A percentile compares a stretch with the other conserved stretches of the same genome.
phyloP scores from a whole-genome alignment of 2,329 filamentous ascomycete species.

The Albifimbria verrucaria region DNA sequence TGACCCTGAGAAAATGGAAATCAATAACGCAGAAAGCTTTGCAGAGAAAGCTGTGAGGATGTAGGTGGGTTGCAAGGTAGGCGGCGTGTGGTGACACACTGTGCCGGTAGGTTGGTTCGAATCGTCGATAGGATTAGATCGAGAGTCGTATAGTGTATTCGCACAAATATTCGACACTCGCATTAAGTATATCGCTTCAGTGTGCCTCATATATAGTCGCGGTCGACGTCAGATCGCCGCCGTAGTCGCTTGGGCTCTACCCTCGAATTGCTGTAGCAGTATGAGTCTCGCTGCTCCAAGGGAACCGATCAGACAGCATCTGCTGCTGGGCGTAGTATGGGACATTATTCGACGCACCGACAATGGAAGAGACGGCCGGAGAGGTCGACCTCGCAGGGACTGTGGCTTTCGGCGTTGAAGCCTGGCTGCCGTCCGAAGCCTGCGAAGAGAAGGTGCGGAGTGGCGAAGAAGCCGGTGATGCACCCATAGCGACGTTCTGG shows the following conservation, averaged over 20 bases:
- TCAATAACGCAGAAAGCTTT: not conserved
- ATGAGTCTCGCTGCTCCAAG: slow-evolving; percentile 44
- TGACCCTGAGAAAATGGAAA: not conserved
- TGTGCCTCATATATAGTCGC: too few relatives aligned
- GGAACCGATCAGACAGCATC: slow-evolving; percentile 42
- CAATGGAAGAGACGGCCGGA: slow-evolving; percentile 42
- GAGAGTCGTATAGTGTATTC: too few relatives aligned
- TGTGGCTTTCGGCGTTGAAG: slow-evolving; percentile 29
- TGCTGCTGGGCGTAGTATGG: slow-evolving; percentile 36
- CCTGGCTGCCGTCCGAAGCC: slow-evolving; percentile 17
- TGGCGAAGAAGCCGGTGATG: slow-evolving; percentile 15
- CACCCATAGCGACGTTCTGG: slow-evolving; percentile 13
- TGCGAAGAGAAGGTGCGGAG: slow-evolving; percentile 22
- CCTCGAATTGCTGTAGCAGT: slow-evolving; percentile 46
- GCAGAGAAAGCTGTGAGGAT: not conserved
- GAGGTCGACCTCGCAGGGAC: slow-evolving; percentile 40
- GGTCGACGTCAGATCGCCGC: not conserved
- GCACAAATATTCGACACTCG: too few relatives aligned
- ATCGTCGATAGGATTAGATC: too few relatives aligned
- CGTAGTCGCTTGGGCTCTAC: slow-evolving; percentile 21
- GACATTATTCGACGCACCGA: slow-evolving; percentile 43
- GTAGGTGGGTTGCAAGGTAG: too few relatives aligned
- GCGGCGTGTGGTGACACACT: too few relatives aligned
- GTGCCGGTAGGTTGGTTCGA: too few relatives aligned
- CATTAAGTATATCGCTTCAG: too few relatives aligned